Evolutionary conservation across 768 basidiomycete genomes (phyloP), one percentile per base, ranked within the genome.

Genomic region (Rhizopogon sp.): DNA sequence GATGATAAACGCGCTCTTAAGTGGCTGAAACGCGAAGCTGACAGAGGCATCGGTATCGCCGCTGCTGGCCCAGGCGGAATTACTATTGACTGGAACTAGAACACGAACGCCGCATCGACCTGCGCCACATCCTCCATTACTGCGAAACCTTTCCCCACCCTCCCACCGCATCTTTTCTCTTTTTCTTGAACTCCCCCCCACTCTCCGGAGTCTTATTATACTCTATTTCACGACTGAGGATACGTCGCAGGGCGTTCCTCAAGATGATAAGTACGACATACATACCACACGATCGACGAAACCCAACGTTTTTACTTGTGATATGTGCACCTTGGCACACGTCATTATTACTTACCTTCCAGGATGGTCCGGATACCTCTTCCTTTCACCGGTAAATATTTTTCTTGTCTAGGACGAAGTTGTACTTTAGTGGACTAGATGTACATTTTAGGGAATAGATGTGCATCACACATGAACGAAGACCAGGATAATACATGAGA

Each of bases 1-100:
- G 83, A 88, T 39, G 91, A 93, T 69, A 87, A 87, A 70, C 83
- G 89, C 31, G 90, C 91, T 14, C 63, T 85, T 63, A 87, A 83
- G 63, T 94, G 87, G 87, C 79, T 94, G 41, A 83, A 83, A 65
- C 78, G 87, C 49, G 88, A 92, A 68, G 80, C 83, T 35, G 83
- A 89, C 47, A 81, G 88, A 43, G 82, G 83, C 29, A 87, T 92
- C 56, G 90, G 90, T 41, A 71, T 92, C 42, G 83, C 85, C 40
- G 72, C 60, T 37, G 67, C 82, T 22, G 80, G 79, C 25, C 84
- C 87, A 11, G 88, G 82, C 31, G 88, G 89, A 52, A 72, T 92
- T 57, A 73, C 79, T 51, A 87, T 93, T 59, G 89, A 93, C 57
- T 93, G 90, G 90, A 83, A 85, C 64, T 91, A 62, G 57, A 58